Evolutionary conservation across 805 yeast species (phyloP).

Genomic region (Saccharomycopsis babjevae): DNA sequence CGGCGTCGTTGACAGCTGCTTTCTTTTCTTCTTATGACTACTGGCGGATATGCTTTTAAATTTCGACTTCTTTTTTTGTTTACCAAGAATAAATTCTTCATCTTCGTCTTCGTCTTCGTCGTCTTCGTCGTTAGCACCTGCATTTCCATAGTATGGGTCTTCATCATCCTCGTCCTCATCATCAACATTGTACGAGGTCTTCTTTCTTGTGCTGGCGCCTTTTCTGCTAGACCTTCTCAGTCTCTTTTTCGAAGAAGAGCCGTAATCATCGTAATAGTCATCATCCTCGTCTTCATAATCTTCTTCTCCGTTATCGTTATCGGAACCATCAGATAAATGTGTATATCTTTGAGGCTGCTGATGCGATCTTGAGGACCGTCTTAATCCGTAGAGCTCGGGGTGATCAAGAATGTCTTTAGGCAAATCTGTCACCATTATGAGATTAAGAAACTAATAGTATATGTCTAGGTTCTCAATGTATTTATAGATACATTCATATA

Average conservation of each 20-base stretch:
- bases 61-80: constrained; percentile 30
- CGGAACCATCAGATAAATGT: not conserved
- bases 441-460: not conserved
- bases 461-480: not conserved
- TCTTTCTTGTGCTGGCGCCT: constrained; percentile 4
- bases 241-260: constrained; percentile 6
- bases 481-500: not conserved
- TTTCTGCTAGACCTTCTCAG: constrained; percentile 10
- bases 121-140: constrained; percentile 16
- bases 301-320: constrained; percentile 17
- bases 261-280: constrained; percentile 18
- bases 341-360: constrained; percentile 19
- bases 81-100: constrained; percentile 26
- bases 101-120: constrained; percentile 23
- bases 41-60: constrained; percentile 25
- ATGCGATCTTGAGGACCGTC: constrained; percentile 63
- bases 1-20: constrained; percentile 20
- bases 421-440: constrained; percentile 22
- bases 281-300: constrained; percentile 20
- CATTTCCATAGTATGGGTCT: constrained; percentile 18
- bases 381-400: constrained; percentile 76
- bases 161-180: constrained; percentile 28
- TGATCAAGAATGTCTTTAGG: constrained; percentile 50
- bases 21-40: constrained; percentile 19
- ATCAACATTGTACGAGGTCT: constrained; percentile 24